Base-by-base conservation (phyloP, 441 rosid species). In the Metrosideros polymorpha region DNA sequence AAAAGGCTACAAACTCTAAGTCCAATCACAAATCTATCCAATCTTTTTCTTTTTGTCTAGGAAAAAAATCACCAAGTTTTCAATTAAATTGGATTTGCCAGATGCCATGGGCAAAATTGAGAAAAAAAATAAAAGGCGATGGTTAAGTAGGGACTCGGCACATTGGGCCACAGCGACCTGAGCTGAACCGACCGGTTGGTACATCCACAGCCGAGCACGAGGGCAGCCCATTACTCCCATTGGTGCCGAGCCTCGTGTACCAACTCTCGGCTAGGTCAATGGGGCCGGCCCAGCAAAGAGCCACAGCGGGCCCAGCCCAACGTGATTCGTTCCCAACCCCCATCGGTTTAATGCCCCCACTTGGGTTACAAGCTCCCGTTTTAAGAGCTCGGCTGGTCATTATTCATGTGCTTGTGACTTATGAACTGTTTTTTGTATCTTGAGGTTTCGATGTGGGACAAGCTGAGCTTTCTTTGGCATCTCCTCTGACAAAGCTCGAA, bases 181-280 rank as follows among this genome's bases (percentile, higher is more conserved):
- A 3, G 30, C 12, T 15, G 9, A 77, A 57, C 53, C 76, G 75
- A 49, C 85, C 50, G 35, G 55, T 56, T 56, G 30, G 30, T 84
- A 77, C 79, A n/a, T 84, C 85, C 85, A 57, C 85, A 43, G 77
- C 30, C 71, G 52, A n/a, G n/a, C n/a, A n/a, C n/a, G n/a, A n/a
- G n/a, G n/a, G n/a, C n/a, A n/a, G n/a, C n/a, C n/a, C n/a, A n/a
- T n/a, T n/a, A n/a, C n/a, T n/a, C n/a, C n/a, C n/a, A n/a, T n/a
- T n/a, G n/a, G n/a, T n/a, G n/a, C n/a, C 22, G n/a, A 7, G 8
- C 45, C 39, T 3, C 61, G 12, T 39, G 52, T 0, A 3, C n/a
- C 86, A 47, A 18, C 86, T 59, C 57, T 18, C 54, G n/a, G 43
- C 82, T 84, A 61, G 82, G 42, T n/a, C n/a, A 42, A 19, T 4